A percentile compares a stretch with the other conserved stretches of the same genome.
Conservation (phyloP, 495 filamentous ascomycete species). For the Aspergillus panamensis region DNA sequence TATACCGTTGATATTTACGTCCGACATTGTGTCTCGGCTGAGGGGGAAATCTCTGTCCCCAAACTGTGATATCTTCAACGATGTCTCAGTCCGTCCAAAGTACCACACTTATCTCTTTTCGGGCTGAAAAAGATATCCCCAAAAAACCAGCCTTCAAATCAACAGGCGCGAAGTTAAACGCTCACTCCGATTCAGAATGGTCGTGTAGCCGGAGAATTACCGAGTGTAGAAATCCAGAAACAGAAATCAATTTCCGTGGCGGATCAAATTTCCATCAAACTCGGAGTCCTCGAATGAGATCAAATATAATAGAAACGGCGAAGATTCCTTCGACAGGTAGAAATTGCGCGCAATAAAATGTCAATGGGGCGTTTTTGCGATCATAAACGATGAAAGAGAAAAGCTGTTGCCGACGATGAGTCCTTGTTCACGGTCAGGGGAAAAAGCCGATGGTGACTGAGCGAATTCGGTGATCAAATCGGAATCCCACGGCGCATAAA, state of each 20-base stretch:
- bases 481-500: slow-evolving; percentile 2
- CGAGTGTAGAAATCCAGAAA: slow-evolving; percentile 5
- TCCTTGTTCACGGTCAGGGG: slow-evolving; percentile 20
- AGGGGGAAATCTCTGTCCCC: background rate
- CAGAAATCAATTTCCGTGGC: background rate
- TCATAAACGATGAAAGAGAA: slow-evolving; percentile 1
- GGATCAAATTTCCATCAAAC: slow-evolving; percentile 2
- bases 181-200: background rate
- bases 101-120: too few relatives aligned
- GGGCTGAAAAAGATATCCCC: background rate
- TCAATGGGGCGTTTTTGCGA: slow-evolving; percentile 3
- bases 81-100: too few relatives aligned
- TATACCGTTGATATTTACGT: background rate
- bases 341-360: background rate
- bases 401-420: slow-evolving; percentile 1
- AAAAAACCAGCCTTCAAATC: background rate
- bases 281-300: background rate
- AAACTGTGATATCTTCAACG: too few relatives aligned
- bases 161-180: background rate
- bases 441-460: background rate
- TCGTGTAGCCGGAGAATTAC: slow-evolving; percentile 10
- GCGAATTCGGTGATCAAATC: slow-evolving; percentile 1
- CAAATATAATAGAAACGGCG: background rate
- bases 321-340: background rate
- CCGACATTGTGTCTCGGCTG: background rate